Percentiles rank a stretch among this genome's conserved stretches.
Evolutionary conservation across 2,329 filamentous ascomycete species (phyloP).

Genomic region (Fusarium stilboides): DNA sequence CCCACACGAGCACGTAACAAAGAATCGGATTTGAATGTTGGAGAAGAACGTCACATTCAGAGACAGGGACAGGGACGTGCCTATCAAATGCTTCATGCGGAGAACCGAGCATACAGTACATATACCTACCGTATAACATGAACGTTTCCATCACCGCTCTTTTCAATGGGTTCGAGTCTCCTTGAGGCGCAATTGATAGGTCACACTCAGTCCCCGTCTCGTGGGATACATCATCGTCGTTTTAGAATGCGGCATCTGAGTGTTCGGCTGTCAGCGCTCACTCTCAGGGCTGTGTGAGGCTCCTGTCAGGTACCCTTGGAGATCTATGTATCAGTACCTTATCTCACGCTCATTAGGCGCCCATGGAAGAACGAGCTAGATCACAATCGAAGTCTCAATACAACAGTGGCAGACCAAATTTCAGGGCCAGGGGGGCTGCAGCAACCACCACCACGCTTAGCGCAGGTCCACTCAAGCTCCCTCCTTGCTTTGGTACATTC

Average conservation of each 20-base stretch:
- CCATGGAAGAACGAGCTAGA: slow-evolving; percentile 23
- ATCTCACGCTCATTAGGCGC: neutral
- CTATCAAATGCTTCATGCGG: slow-evolving; percentile 37
- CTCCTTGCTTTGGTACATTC: slow-evolving; percentile 38
- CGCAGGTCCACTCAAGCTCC: slow-evolving; percentile 49
- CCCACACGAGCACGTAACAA: slow-evolving; percentile 48
- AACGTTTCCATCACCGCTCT: slow-evolving; percentile 37
- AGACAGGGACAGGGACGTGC: slow-evolving; percentile 29
- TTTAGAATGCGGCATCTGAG: slow-evolving; percentile 32
- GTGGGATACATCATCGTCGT: slow-evolving; percentile 26
- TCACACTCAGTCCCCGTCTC: slow-evolving; percentile 8
- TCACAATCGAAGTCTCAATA: slow-evolving; percentile 39
- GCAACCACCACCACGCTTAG: slow-evolving; percentile 37
- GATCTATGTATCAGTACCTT: slow-evolving; percentile 43
- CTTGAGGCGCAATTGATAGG: slow-evolving; percentile 11
- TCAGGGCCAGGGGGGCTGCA: slow-evolving; percentile 33
- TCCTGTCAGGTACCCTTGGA: slow-evolving; percentile 30
- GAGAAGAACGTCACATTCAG: slow-evolving; percentile 44
- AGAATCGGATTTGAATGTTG: slow-evolving; percentile 40
- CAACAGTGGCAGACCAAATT: slow-evolving; percentile 39
- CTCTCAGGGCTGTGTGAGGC: slow-evolving; percentile 20
- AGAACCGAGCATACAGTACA: slow-evolving; percentile 24
- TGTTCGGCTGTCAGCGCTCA: slow-evolving; percentile 31
- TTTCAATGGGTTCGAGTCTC: slow-evolving; percentile 21
- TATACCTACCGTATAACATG: neutral